Base-by-base conservation (phyloP, 2,329 filamentous ascomycete genomes). In the Cladosporium oxysporum region DNA sequence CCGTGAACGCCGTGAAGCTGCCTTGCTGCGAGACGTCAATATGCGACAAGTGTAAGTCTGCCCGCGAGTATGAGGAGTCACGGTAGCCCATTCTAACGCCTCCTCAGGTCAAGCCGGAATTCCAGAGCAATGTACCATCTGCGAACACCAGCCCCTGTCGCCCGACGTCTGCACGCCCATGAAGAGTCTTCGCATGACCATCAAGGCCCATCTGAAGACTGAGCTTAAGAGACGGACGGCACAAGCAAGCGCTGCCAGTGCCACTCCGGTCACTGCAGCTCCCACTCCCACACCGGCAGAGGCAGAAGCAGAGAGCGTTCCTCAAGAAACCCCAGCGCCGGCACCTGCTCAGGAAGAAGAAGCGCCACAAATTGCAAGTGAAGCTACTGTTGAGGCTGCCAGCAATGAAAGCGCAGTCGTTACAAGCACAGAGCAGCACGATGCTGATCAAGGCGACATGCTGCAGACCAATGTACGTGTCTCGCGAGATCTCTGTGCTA, bases 11-110 rank as follows among this genome's bases (percentile, higher is more conserved):
- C 10, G 96, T 92, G 77, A 91, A 93, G 69, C 84, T 97, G 31
- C 92, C 93, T 1, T 99, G 95, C 80, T 99, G 95, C 79, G 95
- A 97, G 75, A 94, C 96, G 76, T 90, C 91, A 49, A 96, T 98
- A 66, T 98, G 95, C 83, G 91, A 94, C 75, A 85, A 83, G 70
- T 99, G 95, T 97, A 82, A 75, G 89, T 79, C 31, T 12, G 7
- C 21, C 6, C 23, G 33, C 31, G 12, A 47, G 41, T 3, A 55
- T 5, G 28, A 12, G 28, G 14, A 55, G 18, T n/a, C 14, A 29
- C 5, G 8, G 18, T 31, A n/a, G 8, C 23, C 35, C 47, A 49
- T 41, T 44, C 75, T 75, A 62, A 71, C 64, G 23, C 41, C 18
- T 66, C 71, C n/a, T 23, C 70, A 94, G 89, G 92, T 77, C 92